Base-by-base conservation (phyloP, 768 basidiomycete species). In the Hirschioporus abietinus region DNA sequence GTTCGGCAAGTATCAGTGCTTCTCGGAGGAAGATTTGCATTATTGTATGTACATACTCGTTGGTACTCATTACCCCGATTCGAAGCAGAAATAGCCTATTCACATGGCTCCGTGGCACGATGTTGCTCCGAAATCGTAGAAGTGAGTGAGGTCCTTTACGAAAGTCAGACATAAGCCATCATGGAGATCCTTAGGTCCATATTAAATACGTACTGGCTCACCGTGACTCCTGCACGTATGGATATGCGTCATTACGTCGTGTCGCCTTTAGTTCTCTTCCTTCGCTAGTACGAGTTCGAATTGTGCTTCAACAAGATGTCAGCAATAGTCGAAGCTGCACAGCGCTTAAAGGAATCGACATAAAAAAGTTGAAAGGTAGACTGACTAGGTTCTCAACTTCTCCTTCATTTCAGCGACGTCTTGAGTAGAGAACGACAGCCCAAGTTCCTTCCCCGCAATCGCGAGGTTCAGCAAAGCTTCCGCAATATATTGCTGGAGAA, bases 91-190 rank as follows among this genome's bases (percentile, higher is more conserved):
- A 81, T 88, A 71, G 69, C 96, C 95, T 99, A 97, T 30, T n/a
- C n/a, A n/a, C n/a, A n/a, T n/a, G n/a, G 97, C 99, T 64, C 99
- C 97, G 79, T 96, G 99, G 80, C 97, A 99, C 1, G 96, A 99
- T 9, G 97, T 99, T 30, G 96, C 96, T 60, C 96, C 96, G 58
- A 99, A 79, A 75, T 93, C 93, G 66, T 4, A 26, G 6, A 35
- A 20, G 26, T 35, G 17, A 30, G 30, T 30, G 30, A 30, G 30
- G 8, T 30, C 2, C 2, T 30, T 30, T 30, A 30, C 30, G 30
- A 30, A 8, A 30, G 12, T 64, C 36, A 15, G 57, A 59, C 59
- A 25, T 27, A 63, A 64, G 30, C 2, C 2, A 30, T 26, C 65
- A 20, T 5, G 25, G 30, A 30, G 30, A 30, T 30, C 30, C 27